Percentiles rank a stretch among this genome's conserved stretches.
Evolutionary conservation across 345 rosid genomes (phyloP).

Genomic region (Erodium maritimum): DNA sequence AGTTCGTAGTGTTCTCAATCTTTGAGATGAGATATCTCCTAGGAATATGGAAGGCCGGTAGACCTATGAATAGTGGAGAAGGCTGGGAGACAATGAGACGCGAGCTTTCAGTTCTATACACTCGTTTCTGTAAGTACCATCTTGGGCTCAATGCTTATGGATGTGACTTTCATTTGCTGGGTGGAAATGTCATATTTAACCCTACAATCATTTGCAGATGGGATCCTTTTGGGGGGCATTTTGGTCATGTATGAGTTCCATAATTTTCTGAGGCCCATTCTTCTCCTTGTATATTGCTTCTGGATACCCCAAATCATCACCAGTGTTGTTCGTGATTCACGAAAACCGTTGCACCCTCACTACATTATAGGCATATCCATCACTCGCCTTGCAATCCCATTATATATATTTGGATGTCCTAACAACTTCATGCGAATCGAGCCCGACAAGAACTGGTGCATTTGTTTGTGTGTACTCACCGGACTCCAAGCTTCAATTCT

Average conservation of each 20-base stretch:
- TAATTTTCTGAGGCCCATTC: conserved; percentile 59
- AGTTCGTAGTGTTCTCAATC: conserved; percentile 92
- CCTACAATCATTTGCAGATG: conserved; percentile 46
- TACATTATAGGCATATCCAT: conserved; percentile 83
- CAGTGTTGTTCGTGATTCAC: conserved; percentile 75
- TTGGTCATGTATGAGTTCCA: conserved; percentile 90
- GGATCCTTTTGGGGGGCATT: conserved; percentile 96
- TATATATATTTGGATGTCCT: conserved; percentile 91
- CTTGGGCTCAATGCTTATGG: background rate
- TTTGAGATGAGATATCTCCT: conserved; percentile 99
- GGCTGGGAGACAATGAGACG: conserved; percentile 99
- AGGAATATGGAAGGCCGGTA: conserved; percentile 91
- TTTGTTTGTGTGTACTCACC: conserved; percentile 44
- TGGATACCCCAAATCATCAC: conserved; percentile 92
- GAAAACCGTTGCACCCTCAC: conserved; percentile 93
- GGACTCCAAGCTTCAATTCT: conserved; percentile 82
- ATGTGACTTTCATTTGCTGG: no score
- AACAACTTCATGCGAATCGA: conserved; percentile 87
- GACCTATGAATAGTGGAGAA: conserved; percentile 82
- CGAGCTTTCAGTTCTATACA: conserved; percentile 81
- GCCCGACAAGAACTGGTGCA: conserved; percentile 76
- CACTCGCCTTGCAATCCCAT: conserved; percentile 77
- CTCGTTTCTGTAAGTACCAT: conserved; percentile 83
- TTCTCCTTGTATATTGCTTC: conserved; percentile 75
- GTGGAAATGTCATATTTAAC: background rate